Conservation (phyloP, 805 yeast genomes). For the Candida pseudofarinosa region DNA sequence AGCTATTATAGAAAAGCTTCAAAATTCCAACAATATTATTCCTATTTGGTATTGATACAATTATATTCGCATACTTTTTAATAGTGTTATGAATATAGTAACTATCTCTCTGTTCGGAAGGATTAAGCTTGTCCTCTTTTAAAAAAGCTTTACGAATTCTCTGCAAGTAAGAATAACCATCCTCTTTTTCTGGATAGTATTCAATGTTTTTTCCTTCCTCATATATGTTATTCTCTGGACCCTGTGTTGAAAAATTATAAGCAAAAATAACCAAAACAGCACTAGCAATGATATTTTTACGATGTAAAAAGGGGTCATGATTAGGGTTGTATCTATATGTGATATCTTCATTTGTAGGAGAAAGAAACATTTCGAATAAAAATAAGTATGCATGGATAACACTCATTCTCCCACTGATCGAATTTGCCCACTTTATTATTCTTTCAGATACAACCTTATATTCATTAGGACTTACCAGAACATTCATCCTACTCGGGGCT, state of each 20-base stretch:
- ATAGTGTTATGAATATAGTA: slow-evolving; percentile 39
- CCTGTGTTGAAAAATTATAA: slow-evolving; percentile 44
- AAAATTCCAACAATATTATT: slow-evolving; percentile 56
- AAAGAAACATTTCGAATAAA: slow-evolving; percentile 57
- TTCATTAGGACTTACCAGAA: slow-evolving; percentile 49
- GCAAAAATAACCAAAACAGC: slow-evolving; percentile 49
- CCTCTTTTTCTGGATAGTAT: slow-evolving; percentile 36
- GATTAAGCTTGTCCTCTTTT: slow-evolving; percentile 15
- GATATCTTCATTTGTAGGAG: slow-evolving; percentile 47
- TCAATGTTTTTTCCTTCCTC: slow-evolving; percentile 11
- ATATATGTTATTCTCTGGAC: slow-evolving; percentile 39
- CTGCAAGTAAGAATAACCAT: slow-evolving; percentile 47
- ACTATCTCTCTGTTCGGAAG: slow-evolving; percentile 13
- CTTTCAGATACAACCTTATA: slow-evolving; percentile 46
- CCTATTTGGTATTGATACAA: slow-evolving; percentile 38
- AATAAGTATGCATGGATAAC: slow-evolving; percentile 60
- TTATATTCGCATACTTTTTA: slow-evolving; percentile 35
- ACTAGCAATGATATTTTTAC: slow-evolving; percentile 41
- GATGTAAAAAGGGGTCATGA: slow-evolving; percentile 40
- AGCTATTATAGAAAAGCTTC: slow-evolving; percentile 35
- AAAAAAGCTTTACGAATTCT: slow-evolving; percentile 45
- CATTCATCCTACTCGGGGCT: slow-evolving; percentile 42
- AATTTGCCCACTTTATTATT: slow-evolving; percentile 50
- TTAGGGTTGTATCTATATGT: slow-evolving; percentile 48
- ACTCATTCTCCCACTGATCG: slow-evolving; percentile 46